Base-by-base conservation (phyloP, 345 rosid species). In the Boechera retrofracta region DNA sequence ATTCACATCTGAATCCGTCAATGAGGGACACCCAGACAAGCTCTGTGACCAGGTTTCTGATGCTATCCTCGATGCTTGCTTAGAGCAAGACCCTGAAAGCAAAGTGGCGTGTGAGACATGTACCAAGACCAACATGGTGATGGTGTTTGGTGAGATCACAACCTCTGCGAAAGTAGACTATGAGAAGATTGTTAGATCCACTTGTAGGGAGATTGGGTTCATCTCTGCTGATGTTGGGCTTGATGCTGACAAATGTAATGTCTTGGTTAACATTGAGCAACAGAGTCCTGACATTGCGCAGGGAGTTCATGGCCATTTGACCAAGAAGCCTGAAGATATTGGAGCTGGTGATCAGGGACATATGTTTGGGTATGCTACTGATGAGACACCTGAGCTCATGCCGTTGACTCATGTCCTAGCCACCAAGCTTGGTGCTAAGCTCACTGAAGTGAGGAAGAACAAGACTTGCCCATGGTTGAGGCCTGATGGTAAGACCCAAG, bases 271-370 rank as follows among this genome's bases (percentile, higher is more conserved):
- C 73, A 84, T 89, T 67, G 94, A 89, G 88, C 88, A 84, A 73
- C 94, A 89, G 82, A 89, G 94, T 52, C 91, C 95, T 41, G 96
- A 90, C 56, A 88, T 87, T 79, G 93, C 96, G 29, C 96, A 87
- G 63, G 96, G 96, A 58, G 91, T 91, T 67, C 96, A 91, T 35
- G 96, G 96, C 4, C 96, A 87, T 67, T 84, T 91, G 44, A 82
- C 87, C 65, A 90, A 90, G 72, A 88, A 86, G 71, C 93, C 96
- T 18, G 93, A 90, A 77, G 93, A 90, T n/a, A 90, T 90, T 49
- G 96, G 96, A 32, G 96, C 96, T 69, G 96, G 96, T 68, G 96
- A 90, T 64, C 92, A 89, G 45, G 94, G 91, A 4, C 94, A 89
- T 74, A 90, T 90, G 92, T 90, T 90, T 48, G 93, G 96, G 3